A percentile compares a stretch with the other conserved stretches of the same genome.
These are phyloP conservation scores for Saccharomycopsis fibuligera DNA, from an alignment of 805 yeast species.

Conservation along the genomic window DNA sequence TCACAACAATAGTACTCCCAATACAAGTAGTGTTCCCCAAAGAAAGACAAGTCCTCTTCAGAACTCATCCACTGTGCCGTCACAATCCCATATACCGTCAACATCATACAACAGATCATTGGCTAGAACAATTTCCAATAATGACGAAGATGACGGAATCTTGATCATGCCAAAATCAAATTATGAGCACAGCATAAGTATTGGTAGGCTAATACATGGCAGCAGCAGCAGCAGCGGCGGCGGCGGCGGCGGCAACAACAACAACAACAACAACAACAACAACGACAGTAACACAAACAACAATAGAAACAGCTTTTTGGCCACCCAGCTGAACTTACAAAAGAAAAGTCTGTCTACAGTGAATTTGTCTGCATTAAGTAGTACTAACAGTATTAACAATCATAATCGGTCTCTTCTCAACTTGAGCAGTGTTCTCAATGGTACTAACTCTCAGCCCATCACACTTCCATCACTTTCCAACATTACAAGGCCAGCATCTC, in stretches of 20 bases:
- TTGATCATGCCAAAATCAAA: slow-evolving; percentile 8
- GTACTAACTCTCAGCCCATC: not conserved
- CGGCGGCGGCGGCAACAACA: not conserved
- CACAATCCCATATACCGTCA: no score
- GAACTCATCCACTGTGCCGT: no score
- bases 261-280: not conserved
- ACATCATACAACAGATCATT: not conserved
- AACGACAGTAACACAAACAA: not conserved
- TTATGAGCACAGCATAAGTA: not conserved
- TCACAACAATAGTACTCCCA: not conserved
- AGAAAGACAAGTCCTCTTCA: not conserved
- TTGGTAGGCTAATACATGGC: slow-evolving; percentile 3
- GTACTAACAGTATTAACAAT: no score
- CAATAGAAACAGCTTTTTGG: not conserved
- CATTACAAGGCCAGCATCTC: slow-evolving; percentile 13
- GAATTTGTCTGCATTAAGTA: not conserved
- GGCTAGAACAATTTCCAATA: slow-evolving; percentile 1
- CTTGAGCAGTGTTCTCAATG: not conserved
- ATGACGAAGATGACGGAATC: slow-evolving; percentile 16
- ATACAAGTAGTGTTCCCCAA: not conserved
- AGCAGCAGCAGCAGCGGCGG: not conserved
- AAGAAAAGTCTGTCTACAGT: slow-evolving; percentile 1
- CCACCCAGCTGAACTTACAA: not conserved
- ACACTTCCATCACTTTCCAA: not conserved
- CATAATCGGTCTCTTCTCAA: not conserved